These are phyloP conservation scores for Coemansia pectinata DNA, from an alignment of 192 early-diverging fungal species.

Conservation along the genomic window DNA sequence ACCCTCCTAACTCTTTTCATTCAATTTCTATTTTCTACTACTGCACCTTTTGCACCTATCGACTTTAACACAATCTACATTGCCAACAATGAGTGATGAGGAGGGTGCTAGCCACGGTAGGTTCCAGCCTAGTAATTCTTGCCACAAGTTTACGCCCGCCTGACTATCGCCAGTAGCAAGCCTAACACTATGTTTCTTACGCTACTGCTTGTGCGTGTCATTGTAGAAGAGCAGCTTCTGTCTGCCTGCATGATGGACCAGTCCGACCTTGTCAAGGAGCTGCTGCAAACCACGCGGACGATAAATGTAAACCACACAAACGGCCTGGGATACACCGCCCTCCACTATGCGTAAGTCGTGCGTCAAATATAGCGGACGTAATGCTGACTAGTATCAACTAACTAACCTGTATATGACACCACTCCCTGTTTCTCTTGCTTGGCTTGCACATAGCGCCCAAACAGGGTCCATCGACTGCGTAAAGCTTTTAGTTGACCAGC, in stretches of 20 bases:
- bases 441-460: slow-evolving; percentile 43
- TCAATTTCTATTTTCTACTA: background rate
- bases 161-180: background rate
- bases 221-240: slow-evolving; percentile 68
- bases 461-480: slow-evolving; percentile 62
- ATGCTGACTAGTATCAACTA: slow-evolving; percentile 9
- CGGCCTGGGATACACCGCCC: slow-evolving; percentile 63
- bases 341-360: slow-evolving; percentile 65
- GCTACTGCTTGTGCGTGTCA: background rate
- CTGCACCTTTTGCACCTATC: background rate
- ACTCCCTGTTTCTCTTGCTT: background rate
- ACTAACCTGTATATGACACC: slow-evolving; percentile 11
- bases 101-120: slow-evolving; percentile 3
- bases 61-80: background rate
- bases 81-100: slow-evolving; percentile 22
- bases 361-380: background rate
- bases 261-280: slow-evolving; percentile 62
- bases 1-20: background rate
- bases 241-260: slow-evolving; percentile 73
- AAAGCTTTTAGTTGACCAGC: slow-evolving; percentile 56
- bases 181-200: background rate
- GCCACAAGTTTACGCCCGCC: background rate
- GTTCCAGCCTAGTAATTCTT: background rate
- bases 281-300: slow-evolving; percentile 53
- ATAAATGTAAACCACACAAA: slow-evolving; percentile 66